Conservation (phyloP, 1,284 basidiomycete species). For the Blastosporella zonata region DNA sequence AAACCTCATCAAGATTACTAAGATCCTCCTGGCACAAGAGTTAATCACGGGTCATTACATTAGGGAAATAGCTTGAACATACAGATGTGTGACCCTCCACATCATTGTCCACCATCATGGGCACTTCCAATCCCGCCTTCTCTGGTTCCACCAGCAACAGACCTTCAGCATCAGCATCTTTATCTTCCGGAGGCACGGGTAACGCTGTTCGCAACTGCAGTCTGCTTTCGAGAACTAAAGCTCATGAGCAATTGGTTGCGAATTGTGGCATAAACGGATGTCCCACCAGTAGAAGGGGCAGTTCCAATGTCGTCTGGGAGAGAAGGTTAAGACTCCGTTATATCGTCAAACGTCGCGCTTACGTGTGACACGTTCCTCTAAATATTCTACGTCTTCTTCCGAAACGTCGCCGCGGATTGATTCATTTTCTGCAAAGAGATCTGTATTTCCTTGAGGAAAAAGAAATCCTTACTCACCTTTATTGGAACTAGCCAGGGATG, state of each 20-base stretch:
- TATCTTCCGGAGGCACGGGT: slow-evolving; percentile 2
- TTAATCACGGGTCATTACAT: background rate
- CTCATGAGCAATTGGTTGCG: slow-evolving; percentile 22
- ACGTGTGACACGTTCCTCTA: slow-evolving; percentile 4
- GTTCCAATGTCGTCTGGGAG: slow-evolving; percentile 2
- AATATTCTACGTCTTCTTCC: background rate
- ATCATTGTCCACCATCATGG: no score
- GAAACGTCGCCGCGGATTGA: slow-evolving; percentile 4
- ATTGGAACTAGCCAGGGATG: slow-evolving; percentile 21
- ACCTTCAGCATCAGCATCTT: slow-evolving; percentile 14
- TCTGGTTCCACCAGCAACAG: background rate
- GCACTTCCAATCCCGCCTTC: background rate
- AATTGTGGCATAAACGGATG: slow-evolving; percentile 17
- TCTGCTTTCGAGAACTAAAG: slow-evolving; percentile 20
- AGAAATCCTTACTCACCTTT: slow-evolving; percentile 17
- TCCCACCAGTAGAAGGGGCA: slow-evolving; percentile 14
- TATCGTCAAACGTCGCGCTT: background rate
- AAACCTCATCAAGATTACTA: slow-evolving; percentile 13
- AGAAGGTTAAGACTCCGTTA: background rate
- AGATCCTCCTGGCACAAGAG: slow-evolving; percentile 12
- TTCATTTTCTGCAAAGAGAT: slow-evolving; percentile 19
- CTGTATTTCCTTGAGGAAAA: background rate
- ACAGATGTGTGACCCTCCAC: slow-evolving; percentile 1
- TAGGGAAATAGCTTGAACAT: background rate
- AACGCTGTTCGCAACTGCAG: background rate